phyloP scores from a whole-genome alignment of 495 filamentous ascomycete species.

The Aspergillus cristatus region DNA sequence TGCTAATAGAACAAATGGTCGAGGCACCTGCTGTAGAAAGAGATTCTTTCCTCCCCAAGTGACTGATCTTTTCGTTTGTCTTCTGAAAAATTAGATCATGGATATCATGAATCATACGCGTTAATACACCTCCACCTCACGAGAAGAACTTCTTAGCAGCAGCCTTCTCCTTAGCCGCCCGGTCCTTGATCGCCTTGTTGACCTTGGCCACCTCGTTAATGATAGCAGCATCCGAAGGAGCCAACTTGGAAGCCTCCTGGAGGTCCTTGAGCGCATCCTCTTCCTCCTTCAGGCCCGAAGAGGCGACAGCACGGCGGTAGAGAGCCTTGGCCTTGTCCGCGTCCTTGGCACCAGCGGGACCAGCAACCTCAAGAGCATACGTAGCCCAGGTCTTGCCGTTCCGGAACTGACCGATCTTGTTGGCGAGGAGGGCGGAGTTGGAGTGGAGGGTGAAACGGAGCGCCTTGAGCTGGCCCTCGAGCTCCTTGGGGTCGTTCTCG shows the following conservation, averaged over 20 bases:
- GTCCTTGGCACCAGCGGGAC: slow-evolving; percentile 48
- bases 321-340: slow-evolving; percentile 81
- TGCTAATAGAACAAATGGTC: slow-evolving; percentile 1
- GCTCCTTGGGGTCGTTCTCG: slow-evolving; percentile 58
- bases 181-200: slow-evolving; percentile 64
- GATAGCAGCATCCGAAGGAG: slow-evolving; percentile 68
- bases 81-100: no score
- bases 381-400: slow-evolving; percentile 62
- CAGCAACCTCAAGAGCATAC: slow-evolving; percentile 59
- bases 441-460: slow-evolving; percentile 70
- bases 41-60: no score
- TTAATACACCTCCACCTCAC: slow-evolving; percentile 15
- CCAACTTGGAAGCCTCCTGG: slow-evolving; percentile 63
- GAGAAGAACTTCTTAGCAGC: slow-evolving; percentile 84
- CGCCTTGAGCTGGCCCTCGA: slow-evolving; percentile 54
- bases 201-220: slow-evolving; percentile 62
- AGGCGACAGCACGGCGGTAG: slow-evolving; percentile 71
- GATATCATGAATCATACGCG: slow-evolving; percentile 30
- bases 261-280: slow-evolving; percentile 72
- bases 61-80: no score
- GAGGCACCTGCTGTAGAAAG: neutral
- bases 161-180: slow-evolving; percentile 77
- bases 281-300: slow-evolving; percentile 70
- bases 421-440: slow-evolving; percentile 69
- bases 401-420: slow-evolving; percentile 64